Evolutionary conservation across 2,329 filamentous ascomycete species (phyloP).

Genomic region (Alternaria atra): DNA sequence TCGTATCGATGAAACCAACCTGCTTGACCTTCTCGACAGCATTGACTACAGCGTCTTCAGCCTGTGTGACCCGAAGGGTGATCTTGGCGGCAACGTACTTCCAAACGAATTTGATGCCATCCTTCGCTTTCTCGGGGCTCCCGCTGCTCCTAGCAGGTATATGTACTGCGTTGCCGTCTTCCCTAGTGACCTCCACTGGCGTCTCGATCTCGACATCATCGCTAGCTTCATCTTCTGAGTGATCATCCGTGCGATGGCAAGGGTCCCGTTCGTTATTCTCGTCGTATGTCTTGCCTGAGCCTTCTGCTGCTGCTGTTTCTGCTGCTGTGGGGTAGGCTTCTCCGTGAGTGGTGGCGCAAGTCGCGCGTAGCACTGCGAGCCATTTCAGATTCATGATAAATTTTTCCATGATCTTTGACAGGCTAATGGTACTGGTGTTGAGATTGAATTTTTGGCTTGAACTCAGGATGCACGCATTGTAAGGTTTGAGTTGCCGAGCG

Average conservation of each 20-base stretch:
- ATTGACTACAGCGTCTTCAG: neutral
- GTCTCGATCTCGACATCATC: neutral
- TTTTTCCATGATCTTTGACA: neutral
- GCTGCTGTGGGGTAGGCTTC: neutral
- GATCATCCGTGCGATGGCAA: neutral
- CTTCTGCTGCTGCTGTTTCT: neutral
- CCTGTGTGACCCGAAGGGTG: neutral
- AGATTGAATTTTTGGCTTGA: neutral
- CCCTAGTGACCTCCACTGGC: neutral
- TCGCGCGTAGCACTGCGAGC: neutral
- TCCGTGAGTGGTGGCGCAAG: no score
- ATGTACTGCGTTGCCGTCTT: neutral
- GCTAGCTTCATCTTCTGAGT: neutral
- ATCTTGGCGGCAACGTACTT: neutral
- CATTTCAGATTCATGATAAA: neutral
- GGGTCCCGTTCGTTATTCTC: neutral
- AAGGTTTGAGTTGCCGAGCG: neutral
- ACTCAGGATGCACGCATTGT: neutral
- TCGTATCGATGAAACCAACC: neutral
- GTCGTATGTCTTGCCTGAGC: neutral
- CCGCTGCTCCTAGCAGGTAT: neutral
- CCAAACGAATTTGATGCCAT: neutral
- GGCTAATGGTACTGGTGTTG: neutral
- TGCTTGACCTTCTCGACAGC: neutral
- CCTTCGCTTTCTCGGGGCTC: no score